Percentiles rank a stretch among this genome's conserved stretches.
Evolutionary conservation across 805 yeast genomes (phyloP).

Genomic region (Candida chilensis): DNA sequence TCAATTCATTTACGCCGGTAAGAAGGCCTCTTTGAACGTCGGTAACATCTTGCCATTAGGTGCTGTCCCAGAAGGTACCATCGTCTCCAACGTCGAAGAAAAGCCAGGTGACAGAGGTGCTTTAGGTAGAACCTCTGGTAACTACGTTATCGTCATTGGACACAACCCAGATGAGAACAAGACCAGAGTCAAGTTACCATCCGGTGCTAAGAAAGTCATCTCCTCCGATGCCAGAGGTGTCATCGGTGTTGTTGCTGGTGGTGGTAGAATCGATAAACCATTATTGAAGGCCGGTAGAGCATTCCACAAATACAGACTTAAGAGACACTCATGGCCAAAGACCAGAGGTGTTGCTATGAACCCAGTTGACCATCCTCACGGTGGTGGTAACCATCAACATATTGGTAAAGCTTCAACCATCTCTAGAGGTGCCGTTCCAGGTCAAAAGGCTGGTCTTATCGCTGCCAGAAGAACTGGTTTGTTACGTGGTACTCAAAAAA

Average conservation of each 20-base stretch:
- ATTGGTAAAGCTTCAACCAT: conserved; percentile 99
- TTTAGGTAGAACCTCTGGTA: conserved; percentile 98
- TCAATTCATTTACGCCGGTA: conserved; percentile 98
- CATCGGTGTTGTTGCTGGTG: conserved; percentile 99
- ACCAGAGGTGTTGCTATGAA: conserved; percentile 99
- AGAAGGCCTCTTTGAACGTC: conserved; percentile 92
- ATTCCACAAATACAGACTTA: conserved; percentile 98
- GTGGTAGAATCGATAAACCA: conserved; percentile 99
- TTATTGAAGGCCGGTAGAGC: conserved; percentile 99
- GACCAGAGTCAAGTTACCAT: conserved; percentile 98
- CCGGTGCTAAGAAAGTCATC: conserved; percentile 96
- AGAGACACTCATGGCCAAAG: conserved; percentile 99
- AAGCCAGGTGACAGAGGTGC: conserved; percentile 99
- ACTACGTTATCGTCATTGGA: conserved; percentile 97
- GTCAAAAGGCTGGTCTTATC: conserved; percentile 99
- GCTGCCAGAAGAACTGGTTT: conserved; percentile 99
- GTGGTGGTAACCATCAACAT: conserved; percentile 99
- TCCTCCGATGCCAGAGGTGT: conserved; percentile 98
- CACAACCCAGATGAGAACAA: conserved; percentile 99
- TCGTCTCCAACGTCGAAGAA: conserved; percentile 96
- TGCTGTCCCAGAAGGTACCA: conserved; percentile 98
- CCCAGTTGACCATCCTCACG: conserved; percentile 99
- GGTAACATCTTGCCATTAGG: conserved; percentile 98
- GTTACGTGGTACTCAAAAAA: conserved; percentile 98
- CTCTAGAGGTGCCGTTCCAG: conserved; percentile 98